Evolutionary conservation across 805 yeast genomes (phyloP).

Genomic region (Ogataea henricii): DNA sequence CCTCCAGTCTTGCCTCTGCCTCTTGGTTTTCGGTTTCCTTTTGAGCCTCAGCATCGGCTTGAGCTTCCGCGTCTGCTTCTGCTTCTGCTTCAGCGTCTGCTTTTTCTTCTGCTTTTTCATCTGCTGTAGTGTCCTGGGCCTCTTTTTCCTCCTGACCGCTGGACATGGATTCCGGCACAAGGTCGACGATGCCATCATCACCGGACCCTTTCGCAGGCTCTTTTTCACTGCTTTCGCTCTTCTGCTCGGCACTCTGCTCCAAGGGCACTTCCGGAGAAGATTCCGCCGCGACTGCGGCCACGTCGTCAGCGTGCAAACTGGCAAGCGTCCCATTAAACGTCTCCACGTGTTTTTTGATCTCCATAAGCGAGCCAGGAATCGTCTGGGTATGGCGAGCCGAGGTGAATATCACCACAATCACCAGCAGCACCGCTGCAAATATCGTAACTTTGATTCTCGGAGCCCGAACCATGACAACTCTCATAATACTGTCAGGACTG

Average conservation of each 20-base stretch:
- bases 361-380: slow-evolving; percentile 9
- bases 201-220: too few species aligned
- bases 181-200: too few species aligned
- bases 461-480: slow-evolving; percentile 13
- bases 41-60: too few species aligned
- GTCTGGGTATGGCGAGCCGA: slow-evolving; percentile 8
- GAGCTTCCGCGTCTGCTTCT: too few species aligned
- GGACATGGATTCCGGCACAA: too few species aligned
- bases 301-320: background rate
- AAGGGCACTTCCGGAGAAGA: too few species aligned
- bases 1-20: background rate
- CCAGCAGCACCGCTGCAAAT: slow-evolving; percentile 4
- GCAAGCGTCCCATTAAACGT: slow-evolving; percentile 8
- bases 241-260: background rate
- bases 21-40: too few species aligned
- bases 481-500: slow-evolving; percentile 1
- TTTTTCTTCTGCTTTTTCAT: too few species aligned
- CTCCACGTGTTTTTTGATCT: slow-evolving; percentile 10
- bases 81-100: too few species aligned
- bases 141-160: too few species aligned
- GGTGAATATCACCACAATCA: slow-evolving; percentile 7
- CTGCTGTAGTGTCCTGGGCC: too few species aligned
- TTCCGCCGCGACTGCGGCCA: background rate
- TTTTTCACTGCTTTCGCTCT: too few species aligned
- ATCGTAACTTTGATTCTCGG: slow-evolving; percentile 7